Evolutionary conservation across 805 yeast species (phyloP).

Genomic region (Myxozyma geophila): DNA sequence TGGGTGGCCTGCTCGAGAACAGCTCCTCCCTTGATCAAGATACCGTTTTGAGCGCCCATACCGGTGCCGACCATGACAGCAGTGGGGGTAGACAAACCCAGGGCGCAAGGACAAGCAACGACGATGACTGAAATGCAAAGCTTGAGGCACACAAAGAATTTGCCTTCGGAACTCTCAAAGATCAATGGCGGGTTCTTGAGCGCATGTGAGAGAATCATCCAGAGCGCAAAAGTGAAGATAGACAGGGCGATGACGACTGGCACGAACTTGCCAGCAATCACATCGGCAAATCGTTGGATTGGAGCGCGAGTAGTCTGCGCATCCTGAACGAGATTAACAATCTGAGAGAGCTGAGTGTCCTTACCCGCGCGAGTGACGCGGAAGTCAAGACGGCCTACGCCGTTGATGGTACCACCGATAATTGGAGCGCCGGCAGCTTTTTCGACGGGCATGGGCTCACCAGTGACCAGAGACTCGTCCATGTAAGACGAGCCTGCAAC

Average conservation of each 20-base stretch:
- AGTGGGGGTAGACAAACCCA: conserved; percentile 97
- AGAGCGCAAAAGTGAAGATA: conserved; percentile 63
- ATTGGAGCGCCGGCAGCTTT: conserved; percentile 66
- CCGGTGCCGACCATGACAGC: conserved; percentile 99
- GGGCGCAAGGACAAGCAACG: conserved; percentile 98
- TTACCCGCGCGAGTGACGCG: conserved; percentile 74
- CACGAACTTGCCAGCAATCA: conserved; percentile 82
- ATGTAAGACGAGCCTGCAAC: conserved; percentile 78
- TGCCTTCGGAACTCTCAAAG: conserved; percentile 55
- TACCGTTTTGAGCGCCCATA: conserved; percentile 87
- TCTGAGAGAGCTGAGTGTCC: conserved; percentile 83
- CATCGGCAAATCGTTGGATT: conserved; percentile 86
- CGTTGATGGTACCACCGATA: conserved; percentile 91
- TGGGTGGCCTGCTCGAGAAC: conserved; percentile 73
- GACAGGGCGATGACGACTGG: conserved; percentile 71
- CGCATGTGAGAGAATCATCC: conserved; percentile 55
- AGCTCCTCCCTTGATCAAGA: conserved; percentile 91
- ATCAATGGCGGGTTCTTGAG: conserved; percentile 53
- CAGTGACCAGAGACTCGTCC: conserved; percentile 89
- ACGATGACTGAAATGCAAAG: conserved; percentile 90
- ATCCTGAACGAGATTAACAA: conserved; percentile 81
- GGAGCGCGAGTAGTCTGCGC: conserved; percentile 92
- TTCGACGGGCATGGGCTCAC: conserved; percentile 79
- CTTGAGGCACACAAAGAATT: conserved; percentile 69
- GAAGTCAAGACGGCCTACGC: conserved; percentile 71